These are phyloP conservation scores for Pythium volutum DNA, from an alignment of 352 stramenopile genomes.

Conservation along the genomic window DNA sequence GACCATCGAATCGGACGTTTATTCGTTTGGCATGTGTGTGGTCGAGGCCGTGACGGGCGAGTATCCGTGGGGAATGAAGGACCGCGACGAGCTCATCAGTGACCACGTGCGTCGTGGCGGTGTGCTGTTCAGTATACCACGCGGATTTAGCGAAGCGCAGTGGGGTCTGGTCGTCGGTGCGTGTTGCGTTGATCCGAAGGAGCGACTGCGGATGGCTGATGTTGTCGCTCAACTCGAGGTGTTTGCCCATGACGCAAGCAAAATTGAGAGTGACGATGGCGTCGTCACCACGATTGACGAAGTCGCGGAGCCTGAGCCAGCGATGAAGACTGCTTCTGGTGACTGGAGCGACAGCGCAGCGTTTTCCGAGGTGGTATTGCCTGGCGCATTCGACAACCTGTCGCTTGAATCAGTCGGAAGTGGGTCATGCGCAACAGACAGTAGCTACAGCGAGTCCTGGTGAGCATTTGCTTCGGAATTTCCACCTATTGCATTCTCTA, in stretches of 20 bases:
- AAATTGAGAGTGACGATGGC: too few species aligned
- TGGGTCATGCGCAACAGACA: neutral
- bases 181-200: neutral
- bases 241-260: too few species aligned
- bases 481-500: too few species aligned
- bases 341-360: too few species aligned
- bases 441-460: neutral
- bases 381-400: too few species aligned
- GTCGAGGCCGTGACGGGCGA: constrained; percentile 27
- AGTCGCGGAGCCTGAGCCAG: too few species aligned
- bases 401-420: too few species aligned
- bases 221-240: neutral
- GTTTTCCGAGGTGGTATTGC: too few species aligned
- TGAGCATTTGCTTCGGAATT: too few species aligned
- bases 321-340: neutral
- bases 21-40: constrained; percentile 30
- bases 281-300: too few species aligned
- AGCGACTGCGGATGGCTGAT: neutral
- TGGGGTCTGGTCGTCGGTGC: neutral
- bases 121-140: neutral
- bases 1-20: constrained; percentile 22
- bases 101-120: neutral
- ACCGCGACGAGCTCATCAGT: neutral
- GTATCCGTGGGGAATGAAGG: neutral
- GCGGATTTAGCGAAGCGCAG: neutral